These are phyloP conservation scores for Flaveria brownii DNA, from an alignment of 129 eudicot species.

Conservation along the genomic window DNA sequence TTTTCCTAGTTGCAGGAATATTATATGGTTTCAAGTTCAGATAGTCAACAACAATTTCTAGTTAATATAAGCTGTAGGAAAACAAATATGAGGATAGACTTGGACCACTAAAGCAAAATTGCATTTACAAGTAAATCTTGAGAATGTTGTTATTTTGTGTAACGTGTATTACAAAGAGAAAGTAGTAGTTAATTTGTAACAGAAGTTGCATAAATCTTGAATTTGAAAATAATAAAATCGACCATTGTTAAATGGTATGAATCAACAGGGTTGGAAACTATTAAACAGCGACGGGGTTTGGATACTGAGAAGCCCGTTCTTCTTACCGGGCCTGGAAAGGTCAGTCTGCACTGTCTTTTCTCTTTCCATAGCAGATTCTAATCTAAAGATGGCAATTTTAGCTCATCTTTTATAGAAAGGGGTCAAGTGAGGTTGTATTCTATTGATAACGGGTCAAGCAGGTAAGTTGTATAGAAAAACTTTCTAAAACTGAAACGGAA, in stretches of 20 bases:
- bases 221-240: background rate
- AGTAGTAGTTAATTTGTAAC: background rate
- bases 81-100: background rate
- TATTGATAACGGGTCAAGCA: background rate
- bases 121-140: background rate
- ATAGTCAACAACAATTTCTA: background rate
- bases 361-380: no score
- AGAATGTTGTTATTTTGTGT: background rate
- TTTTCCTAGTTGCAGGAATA: background rate
- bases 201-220: background rate
- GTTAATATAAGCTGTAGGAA: background rate
- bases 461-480: background rate
- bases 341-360: constrained; percentile 28
- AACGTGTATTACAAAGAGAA: background rate
- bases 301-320: constrained; percentile 83
- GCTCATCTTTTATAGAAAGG: background rate
- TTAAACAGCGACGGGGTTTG: constrained; percentile 78
- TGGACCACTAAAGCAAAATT: constrained; percentile 13
- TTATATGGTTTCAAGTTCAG: background rate
- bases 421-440: background rate
- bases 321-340: constrained; percentile 99
- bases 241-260: background rate
- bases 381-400: background rate
- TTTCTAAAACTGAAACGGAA: background rate
- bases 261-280: constrained; percentile 73